These are phyloP conservation scores for Pseudogymnoascus sp. DNA, from an alignment of 2,329 filamentous ascomycete genomes.

Conservation along the genomic window DNA sequence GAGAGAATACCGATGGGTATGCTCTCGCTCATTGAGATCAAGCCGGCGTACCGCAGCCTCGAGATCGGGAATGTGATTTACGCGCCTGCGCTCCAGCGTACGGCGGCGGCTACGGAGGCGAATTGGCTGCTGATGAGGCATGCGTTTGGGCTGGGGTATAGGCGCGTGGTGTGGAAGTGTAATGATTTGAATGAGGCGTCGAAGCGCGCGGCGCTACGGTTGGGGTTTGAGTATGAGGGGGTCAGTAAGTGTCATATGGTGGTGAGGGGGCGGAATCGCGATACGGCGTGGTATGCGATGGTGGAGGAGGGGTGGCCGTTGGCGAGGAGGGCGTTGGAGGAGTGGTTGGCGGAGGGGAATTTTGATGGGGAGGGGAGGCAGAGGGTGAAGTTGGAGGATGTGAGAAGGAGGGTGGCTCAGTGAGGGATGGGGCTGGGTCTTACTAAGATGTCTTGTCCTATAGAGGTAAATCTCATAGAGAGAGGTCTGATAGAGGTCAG, in stretches of 20 bases:
- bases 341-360: conserved; percentile 48
- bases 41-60: conserved; percentile 40
- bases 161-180: conserved; percentile 59
- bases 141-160: conserved; percentile 48
- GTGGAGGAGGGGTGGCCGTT: conserved; percentile 51
- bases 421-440: background rate
- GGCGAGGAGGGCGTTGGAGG: conserved; percentile 40
- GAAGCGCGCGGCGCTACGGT: conserved; percentile 44
- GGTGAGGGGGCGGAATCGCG: conserved; percentile 47
- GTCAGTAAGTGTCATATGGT: conserved; percentile 56
- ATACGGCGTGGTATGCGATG: conserved; percentile 56
- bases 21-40: conserved; percentile 38
- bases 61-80: conserved; percentile 54
- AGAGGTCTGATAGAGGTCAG: background rate
- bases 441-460: background rate
- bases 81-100: conserved; percentile 43
- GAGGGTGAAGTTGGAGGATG: conserved; percentile 35
- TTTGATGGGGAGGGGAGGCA: conserved; percentile 50
- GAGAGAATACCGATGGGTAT: conserved; percentile 32
- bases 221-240: conserved; percentile 55
- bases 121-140: conserved; percentile 49
- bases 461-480: background rate
- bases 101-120: conserved; percentile 49
- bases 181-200: conserved; percentile 49
- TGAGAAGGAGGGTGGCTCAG: conserved; percentile 14